A percentile compares a stretch with the other conserved stretches of the same genome.
phyloP scores from a whole-genome alignment of 2,329 filamentous ascomycete species.

The Fusarium buharicum region DNA sequence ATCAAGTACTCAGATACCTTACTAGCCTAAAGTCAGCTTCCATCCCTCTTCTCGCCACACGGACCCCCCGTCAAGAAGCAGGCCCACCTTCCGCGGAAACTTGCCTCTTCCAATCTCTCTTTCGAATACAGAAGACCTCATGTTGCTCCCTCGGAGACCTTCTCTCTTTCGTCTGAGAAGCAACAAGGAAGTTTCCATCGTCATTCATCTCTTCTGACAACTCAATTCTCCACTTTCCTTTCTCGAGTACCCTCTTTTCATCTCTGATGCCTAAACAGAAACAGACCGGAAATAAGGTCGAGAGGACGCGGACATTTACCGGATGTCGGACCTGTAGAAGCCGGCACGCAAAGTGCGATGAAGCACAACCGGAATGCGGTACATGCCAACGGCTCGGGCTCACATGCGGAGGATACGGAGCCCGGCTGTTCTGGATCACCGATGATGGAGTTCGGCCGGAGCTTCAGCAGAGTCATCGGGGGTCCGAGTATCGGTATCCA shows the following conservation, averaged over 20 bases:
- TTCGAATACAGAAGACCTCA: constrained; percentile 22
- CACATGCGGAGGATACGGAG: constrained; percentile 54
- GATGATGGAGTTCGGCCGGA: constrained; percentile 38
- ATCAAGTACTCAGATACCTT: neutral
- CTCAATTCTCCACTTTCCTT: constrained; percentile 37
- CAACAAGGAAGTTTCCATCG: constrained; percentile 2
- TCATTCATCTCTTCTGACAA: neutral
- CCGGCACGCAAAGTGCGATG: constrained; percentile 59
- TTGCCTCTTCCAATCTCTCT: constrained; percentile 22
- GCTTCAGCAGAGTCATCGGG: constrained; percentile 41
- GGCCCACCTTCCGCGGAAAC: constrained; percentile 30
- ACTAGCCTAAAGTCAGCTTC: neutral
- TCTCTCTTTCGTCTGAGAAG: constrained; percentile 14
- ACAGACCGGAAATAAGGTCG: constrained; percentile 23
- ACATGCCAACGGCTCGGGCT: constrained; percentile 51
- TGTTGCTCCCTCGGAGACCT: constrained; percentile 6
- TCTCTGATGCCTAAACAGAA: constrained; percentile 30
- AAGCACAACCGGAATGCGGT: constrained; percentile 53
- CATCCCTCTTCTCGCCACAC: neutral
- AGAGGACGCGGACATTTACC: constrained; percentile 48
- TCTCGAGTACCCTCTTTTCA: constrained; percentile 7
- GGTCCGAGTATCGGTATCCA: constrained; percentile 53
- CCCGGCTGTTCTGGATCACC: constrained; percentile 48
- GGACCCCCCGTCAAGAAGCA: neutral
- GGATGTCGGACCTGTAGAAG: constrained; percentile 50